Evolutionary conservation across 2,329 filamentous ascomycete species (phyloP), one percentile per base, ranked within the genome.

Genomic region (Plenodomus lindquistii): DNA sequence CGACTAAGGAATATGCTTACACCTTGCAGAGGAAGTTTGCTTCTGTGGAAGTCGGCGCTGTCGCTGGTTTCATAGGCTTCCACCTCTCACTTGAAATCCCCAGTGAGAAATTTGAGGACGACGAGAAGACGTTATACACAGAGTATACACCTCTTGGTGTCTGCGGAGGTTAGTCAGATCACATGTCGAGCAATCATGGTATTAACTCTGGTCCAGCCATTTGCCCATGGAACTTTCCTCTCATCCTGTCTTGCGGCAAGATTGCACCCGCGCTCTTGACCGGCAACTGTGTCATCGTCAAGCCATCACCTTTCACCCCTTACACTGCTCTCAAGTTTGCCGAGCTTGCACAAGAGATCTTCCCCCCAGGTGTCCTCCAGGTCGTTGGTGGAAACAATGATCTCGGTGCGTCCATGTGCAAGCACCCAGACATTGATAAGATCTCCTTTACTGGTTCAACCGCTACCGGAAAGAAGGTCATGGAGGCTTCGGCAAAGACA

Each of bases 381-480:
- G 80, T 75, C 0, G 67, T 87, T 2, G 80, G 80, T 42, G 85
- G 84, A 6, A 82, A 82, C 42, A 83, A 86, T 55, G 73, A 76
- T 36, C 77, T 87, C 5, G 85, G 85, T 3, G 81, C 80, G 0
- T 77, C 76, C 76, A 66, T 87, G 42, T 85, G 82, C 0, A 67
- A 64, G n/a, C 84, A 87, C 59, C 81, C 82, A 0, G 80, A 76
- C 17, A 78, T 86, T 46, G 76, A 79, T 47, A 87, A 85, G 75
- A 80, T 87, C 63, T 78, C 75, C 55, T 87, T 87, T 69, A 87
- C 85, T 0, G 84, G 85, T 2, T 85, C 81, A 10, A 81, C 76
- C 6, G 73, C 75, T 0, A 85, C 81, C 0, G 84, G 84, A 9
- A 85, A 85, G 73, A 79, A 78, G 65, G 80, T 87, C 44, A 80